Evolutionary conservation across 768 basidiomycete species (phyloP), one percentile per base, ranked within the genome.

Genomic region (Podaxis mareebaensis): DNA sequence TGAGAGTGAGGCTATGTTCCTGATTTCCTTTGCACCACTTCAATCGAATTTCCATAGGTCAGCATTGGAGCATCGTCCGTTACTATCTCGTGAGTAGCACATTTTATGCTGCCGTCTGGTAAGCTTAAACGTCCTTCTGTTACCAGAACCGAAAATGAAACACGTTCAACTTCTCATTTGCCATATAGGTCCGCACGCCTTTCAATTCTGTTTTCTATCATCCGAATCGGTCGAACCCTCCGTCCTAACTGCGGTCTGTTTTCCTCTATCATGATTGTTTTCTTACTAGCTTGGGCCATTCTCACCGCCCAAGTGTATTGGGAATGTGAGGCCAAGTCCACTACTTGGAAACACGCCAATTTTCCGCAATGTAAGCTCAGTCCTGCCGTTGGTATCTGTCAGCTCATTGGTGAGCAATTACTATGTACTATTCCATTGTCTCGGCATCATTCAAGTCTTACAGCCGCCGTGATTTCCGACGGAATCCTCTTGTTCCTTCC

Each of bases 261-360:
- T 33, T 17, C 15, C 2, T 67, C 69, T 57, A 63, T 81, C n/a
- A 76, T 73, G 0, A 67, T 69, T 22, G 8, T 75, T 0, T 76
- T 75, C 68, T 13, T 73, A 36, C 10, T 71, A 40, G 74, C 74
- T 26, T 67, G 69, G 53, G 44, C 66, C 24, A 65, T 83, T 58
- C 75, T 84, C 38, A 67, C 82, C 17, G 71, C 77, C 7, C 81
- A 85, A 65, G 67, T 82, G 2, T 75, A 79, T 65, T 78, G 79
- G 79, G 71, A 81, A 26, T 84, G 80, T 69, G 73, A 78, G 67
- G 66, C 73, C 2, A 67, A 74, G 24, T 10, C 33, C 33, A 48
- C 62, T 12, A 44, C 2, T 7, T 60, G 59, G 59, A 60, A 60
- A 40, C 20, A 53, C 10, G 24, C 15, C 2, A 24, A 24, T 17